Conservation (phyloP, 805 yeast genomes). For the Candida khao-thaluensis region DNA sequence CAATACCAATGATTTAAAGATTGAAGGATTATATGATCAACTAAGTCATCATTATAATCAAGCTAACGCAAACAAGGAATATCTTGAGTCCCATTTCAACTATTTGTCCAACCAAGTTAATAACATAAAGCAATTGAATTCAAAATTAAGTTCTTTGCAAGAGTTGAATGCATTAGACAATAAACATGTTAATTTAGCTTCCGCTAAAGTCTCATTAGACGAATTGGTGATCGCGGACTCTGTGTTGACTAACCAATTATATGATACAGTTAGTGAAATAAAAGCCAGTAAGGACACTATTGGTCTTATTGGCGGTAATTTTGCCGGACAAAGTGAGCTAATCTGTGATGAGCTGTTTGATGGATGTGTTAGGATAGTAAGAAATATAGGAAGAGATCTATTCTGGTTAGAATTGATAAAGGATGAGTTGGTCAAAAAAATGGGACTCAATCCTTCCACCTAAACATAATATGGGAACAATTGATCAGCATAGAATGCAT, state of each 20-base stretch:
- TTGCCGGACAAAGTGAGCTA: constrained; percentile 30
- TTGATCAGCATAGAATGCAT: too few species aligned
- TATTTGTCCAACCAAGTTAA: constrained; percentile 28
- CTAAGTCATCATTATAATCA: constrained; percentile 34
- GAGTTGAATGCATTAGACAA: constrained; percentile 22
- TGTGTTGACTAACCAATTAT: constrained; percentile 54
- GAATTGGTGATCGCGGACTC: constrained; percentile 41
- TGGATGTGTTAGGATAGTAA: constrained; percentile 31
- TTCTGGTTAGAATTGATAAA: constrained; percentile 42
- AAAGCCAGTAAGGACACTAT: constrained; percentile 70
- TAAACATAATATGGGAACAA: not conserved
- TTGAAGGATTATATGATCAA: constrained; percentile 31
- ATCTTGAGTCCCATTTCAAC: constrained; percentile 28
- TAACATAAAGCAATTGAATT: constrained; percentile 23
- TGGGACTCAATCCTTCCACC: constrained; percentile 10
- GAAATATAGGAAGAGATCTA: constrained; percentile 39
- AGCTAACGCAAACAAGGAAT: constrained; percentile 35
- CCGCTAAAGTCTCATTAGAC: constrained; percentile 24
- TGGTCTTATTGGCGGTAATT: constrained; percentile 55
- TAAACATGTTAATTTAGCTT: constrained; percentile 18
- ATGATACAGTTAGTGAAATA: constrained; percentile 62
- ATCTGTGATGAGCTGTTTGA: constrained; percentile 35
- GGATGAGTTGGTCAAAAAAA: constrained; percentile 26
- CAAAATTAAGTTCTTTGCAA: constrained; percentile 24
- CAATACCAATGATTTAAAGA: constrained; percentile 20